These are phyloP conservation scores for Phytopythium chamaehyphon DNA, from an alignment of 352 stramenopile genomes.

Conservation along the genomic window DNA sequence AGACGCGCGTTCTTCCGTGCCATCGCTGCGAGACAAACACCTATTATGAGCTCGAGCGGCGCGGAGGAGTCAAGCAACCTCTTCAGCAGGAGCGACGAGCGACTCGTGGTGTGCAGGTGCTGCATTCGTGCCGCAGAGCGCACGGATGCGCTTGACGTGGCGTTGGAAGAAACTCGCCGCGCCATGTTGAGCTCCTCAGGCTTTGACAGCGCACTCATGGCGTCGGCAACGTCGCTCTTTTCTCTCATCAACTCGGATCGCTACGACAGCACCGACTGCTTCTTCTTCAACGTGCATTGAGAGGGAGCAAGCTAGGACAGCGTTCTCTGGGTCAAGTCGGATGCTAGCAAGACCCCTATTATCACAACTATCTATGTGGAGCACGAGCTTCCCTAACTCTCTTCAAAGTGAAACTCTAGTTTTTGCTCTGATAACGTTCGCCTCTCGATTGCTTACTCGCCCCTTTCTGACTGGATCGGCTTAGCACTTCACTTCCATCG, in stretches of 20 bases:
- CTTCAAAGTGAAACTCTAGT: no score
- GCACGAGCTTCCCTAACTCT: no score
- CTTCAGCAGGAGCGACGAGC: background rate
- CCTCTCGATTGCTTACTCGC: no score
- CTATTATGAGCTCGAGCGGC: background rate
- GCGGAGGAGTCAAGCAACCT: background rate
- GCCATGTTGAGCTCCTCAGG: constrained; percentile 5
- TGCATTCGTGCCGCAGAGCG: constrained; percentile 19
- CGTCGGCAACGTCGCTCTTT: constrained; percentile 29
- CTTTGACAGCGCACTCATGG: constrained; percentile 18
- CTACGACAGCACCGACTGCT: constrained; percentile 30
- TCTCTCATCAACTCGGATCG: constrained; percentile 35
- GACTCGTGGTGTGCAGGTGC: constrained; percentile 17
- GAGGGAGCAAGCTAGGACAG: background rate
- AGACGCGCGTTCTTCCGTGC: background rate
- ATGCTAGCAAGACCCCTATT: background rate
- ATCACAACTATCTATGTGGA: no score
- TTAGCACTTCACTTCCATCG: no score
- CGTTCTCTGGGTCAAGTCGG: background rate
- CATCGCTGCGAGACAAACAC: background rate
- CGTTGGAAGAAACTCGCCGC: constrained; percentile 24
- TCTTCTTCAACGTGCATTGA: constrained; percentile 14
- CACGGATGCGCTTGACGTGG: constrained; percentile 21
- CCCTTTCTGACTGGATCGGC: no score
- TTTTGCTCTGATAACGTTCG: no score